phyloP scores from a whole-genome alignment of 2,329 filamentous ascomycete species.

The Stylonectria norvegica region DNA sequence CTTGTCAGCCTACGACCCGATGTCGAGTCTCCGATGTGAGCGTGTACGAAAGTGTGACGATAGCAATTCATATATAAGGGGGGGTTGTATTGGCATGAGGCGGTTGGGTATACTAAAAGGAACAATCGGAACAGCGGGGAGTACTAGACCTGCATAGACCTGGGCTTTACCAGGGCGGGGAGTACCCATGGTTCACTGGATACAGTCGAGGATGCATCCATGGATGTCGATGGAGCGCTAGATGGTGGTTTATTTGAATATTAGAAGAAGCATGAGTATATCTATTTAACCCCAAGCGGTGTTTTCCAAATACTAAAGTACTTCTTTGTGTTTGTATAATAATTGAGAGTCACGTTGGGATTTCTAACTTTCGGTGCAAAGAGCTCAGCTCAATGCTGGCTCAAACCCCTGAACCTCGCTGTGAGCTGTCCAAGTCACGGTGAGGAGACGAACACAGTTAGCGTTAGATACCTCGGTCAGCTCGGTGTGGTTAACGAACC shows the following conservation, averaged over 20 bases:
- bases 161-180: constrained; percentile 5
- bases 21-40: constrained; percentile 27
- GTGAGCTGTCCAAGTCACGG: too few relatives aligned
- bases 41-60: constrained; percentile 18
- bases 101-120: constrained; percentile 1
- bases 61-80: constrained; percentile 10
- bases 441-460: too few relatives aligned
- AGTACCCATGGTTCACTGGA: constrained; percentile 3
- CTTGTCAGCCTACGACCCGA: constrained; percentile 60
- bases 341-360: too few relatives aligned
- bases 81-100: not conserved
- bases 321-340: too few relatives aligned
- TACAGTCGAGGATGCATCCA: constrained; percentile 1
- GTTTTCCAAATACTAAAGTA: too few relatives aligned
- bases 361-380: too few relatives aligned
- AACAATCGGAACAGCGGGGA: constrained; percentile 10
- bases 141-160: constrained; percentile 19
- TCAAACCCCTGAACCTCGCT: too few relatives aligned
- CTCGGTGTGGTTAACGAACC: too few relatives aligned
- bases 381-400: too few relatives aligned
- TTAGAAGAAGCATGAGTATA: too few relatives aligned
- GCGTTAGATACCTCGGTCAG: too few relatives aligned
- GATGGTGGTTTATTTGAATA: constrained; percentile 8
- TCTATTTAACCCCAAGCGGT: too few relatives aligned
- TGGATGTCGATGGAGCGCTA: not conserved